phyloP scores from a whole-genome alignment of 306 rosid species.

The Begonia loranthoides region DNA sequence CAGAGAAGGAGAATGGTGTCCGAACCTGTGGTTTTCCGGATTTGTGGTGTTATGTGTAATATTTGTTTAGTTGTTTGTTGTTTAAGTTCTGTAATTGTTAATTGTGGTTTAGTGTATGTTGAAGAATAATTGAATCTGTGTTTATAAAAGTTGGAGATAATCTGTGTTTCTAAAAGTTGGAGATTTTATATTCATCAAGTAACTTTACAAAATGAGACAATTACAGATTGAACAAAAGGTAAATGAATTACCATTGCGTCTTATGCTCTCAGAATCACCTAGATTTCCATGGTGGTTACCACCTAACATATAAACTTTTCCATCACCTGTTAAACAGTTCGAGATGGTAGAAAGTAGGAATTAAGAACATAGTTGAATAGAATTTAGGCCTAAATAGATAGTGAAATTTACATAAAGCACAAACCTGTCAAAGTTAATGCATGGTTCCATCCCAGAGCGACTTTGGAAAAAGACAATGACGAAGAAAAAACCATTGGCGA shows the following conservation, averaged over 20 bases:
- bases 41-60: too few species aligned
- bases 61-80: too few species aligned
- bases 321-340: constrained; percentile 25
- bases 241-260: constrained; percentile 29
- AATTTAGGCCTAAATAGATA: not conserved
- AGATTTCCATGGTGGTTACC: constrained; percentile 69
- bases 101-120: too few species aligned
- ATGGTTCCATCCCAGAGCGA: constrained; percentile 81
- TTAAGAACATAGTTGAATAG: constrained; percentile 3
- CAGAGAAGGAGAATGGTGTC: too few species aligned
- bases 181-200: too few species aligned
- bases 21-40: too few species aligned
- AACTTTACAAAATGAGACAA: too few species aligned
- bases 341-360: constrained; percentile 4
- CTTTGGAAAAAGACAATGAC: constrained; percentile 20
- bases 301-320: constrained; percentile 61
- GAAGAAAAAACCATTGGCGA: constrained; percentile 31
- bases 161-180: too few species aligned
- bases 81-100: too few species aligned
- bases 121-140: too few species aligned
- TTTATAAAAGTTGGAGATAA: too few species aligned
- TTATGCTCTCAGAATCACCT: constrained; percentile 24
- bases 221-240: too few species aligned
- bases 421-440: constrained; percentile 60
- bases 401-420: not conserved